phyloP scores from a whole-genome alignment of 495 filamentous ascomycete species.

The Neurospora terricola region DNA sequence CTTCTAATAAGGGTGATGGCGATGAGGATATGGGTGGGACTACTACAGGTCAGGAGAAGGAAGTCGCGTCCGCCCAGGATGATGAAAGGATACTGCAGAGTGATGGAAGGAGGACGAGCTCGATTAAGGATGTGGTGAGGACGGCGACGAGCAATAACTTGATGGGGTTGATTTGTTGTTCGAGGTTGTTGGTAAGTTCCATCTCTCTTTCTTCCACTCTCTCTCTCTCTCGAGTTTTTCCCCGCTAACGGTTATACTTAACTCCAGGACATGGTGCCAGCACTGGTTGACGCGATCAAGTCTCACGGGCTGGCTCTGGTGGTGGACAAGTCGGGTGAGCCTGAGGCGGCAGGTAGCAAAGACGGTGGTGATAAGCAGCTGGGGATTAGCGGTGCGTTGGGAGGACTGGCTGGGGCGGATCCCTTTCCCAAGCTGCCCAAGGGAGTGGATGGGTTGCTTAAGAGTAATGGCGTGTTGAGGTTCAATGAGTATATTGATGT shows the following conservation, averaged over 20 bases:
- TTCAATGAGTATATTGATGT: conserved; percentile 96
- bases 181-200: conserved; percentile 64
- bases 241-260: neutral
- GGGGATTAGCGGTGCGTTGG: neutral
- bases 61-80: neutral
- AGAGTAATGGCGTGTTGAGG: conserved; percentile 72
- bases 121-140: conserved; percentile 87
- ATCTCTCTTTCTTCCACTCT: neutral
- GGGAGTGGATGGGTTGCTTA: conserved; percentile 81
- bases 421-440: conserved; percentile 38
- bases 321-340: conserved; percentile 62
- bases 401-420: conserved; percentile 16
- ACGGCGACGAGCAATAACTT: conserved; percentile 95
- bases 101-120: conserved; percentile 62
- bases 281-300: conserved; percentile 86
- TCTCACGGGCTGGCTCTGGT: conserved; percentile 86
- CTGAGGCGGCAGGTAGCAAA: conserved; percentile 8
- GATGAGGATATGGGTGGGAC: neutral
- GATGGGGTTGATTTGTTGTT: conserved; percentile 90
- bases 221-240: neutral
- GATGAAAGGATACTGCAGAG: conserved; percentile 38
- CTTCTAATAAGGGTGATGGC: neutral
- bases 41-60: conserved; percentile 9
- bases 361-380: conserved; percentile 6
- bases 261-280: conserved; percentile 89